Evolutionary conservation across 352 stramenopile genomes (phyloP), one percentile per base, ranked within the genome.

Genomic region (Phytophthora rubi): DNA sequence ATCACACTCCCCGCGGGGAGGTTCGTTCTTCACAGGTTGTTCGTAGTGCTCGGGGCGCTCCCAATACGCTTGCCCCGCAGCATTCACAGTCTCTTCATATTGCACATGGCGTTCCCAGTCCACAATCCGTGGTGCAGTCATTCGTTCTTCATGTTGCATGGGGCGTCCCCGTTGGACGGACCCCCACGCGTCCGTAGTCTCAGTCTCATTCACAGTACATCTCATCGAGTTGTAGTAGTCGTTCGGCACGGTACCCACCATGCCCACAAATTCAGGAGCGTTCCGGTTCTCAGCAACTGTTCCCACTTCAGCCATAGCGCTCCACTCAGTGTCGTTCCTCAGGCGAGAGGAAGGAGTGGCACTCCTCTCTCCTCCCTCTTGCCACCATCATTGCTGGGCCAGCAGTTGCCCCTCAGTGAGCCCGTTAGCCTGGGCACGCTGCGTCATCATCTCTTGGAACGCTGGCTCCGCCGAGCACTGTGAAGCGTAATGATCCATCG

Each of bases 261-360:
- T 13, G 15, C 15, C 4, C 39, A 18, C 5, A 16, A 9, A 47
- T 13, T 12, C 15, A 47, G 39, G 9, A n/a, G 12, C 13, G 15
- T 2, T 47, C 2, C 4, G 39, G 15, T n/a, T 9, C 39, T 47
- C 13, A 18, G 4, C 4, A 16, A 47, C 12, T 0, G 13, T 47
- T 47, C 12, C 4, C 7, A 39, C 4, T 39, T 0, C 15, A 47
- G 39, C 0, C 9, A 3, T 18, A 47, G 15, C 6, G 15, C 5
- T 47, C 15, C 39, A 16, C 39, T 4, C 15, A 18, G 39, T 47
- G 39, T 47, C 12, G 15, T 18, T 47, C 15, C n/a, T 3, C 15
- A 26, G 54, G 23, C 21, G 47, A 23, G 21, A 51, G 54, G 54
- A 61, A 51, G 21, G 37, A 9, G 18, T 35, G 54, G n/a, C 54